Evolutionary conservation across 2,329 filamentous ascomycete genomes (phyloP), one percentile per base, ranked within the genome.

Genomic region (Botrytis elliptica): DNA sequence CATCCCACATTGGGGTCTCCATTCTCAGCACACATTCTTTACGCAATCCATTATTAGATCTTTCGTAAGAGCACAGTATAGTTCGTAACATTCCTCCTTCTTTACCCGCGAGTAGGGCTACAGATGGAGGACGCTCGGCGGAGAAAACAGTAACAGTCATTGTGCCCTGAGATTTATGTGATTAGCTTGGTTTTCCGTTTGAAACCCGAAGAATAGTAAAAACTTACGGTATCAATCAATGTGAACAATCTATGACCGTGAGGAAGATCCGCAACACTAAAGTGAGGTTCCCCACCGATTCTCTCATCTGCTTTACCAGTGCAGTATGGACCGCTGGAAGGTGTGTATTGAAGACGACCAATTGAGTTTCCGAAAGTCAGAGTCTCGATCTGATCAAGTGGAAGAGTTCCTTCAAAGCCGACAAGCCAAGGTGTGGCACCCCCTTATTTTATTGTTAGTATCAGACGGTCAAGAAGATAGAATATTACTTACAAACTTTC

Each of bases 81-180:
- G 80, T 77, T 12, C 80, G 77, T 52, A 80, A 52, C 80, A 82
- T 82, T 2, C 81, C 81, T 4, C 81, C 80, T 72, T 82, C 81
- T 29, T 78, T 79, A 10, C 80, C 81, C 49, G 77, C 79, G 18
- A 82, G 73, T 62, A 82, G 71, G 2, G 80, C 80, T 4, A 81
- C 81, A 0, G 79, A 78, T 4, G 81, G 81, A 22, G 80, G 81
- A 44, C 80, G 77, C 70, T 78, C 77, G 2, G 81, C 79, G n/a
- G 77, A 74, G 65, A 82, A 81, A n/a, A 82, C 76, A 9, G 76
- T 80, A 16, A 82, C 81, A 10, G 76, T 80, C 68, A 76, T 36
- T 46, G 66, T 75, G 3, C 70, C 70, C 66, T 74, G 16, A 49
- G 6, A 12, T 49, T 4, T 10, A 33, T 33, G 18, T 55, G 55